Evolutionary conservation across 139 green algal genomes (phyloP), one percentile per base, ranked within the genome.

Genomic region (Chlorokybus atmophyticus): DNA sequence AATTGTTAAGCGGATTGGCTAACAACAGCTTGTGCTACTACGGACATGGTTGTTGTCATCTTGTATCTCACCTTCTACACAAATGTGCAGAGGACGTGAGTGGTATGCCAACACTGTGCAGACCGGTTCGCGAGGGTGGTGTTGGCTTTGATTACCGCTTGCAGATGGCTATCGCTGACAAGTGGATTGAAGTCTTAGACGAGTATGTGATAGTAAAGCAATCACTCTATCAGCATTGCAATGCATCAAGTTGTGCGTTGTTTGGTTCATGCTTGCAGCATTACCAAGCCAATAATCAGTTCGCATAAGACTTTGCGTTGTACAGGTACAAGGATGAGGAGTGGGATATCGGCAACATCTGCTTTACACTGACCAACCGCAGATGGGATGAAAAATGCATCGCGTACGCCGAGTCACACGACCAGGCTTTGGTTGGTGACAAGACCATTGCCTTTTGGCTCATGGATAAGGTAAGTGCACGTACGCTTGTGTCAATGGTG

Each of bases 371-470:
- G 40, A 93, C 83, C 66, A 98, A 98, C 82, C 68, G 84, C 32
- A 75, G 86, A 21, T 93, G 92, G 59, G 72, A 78, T 5, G 91
- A 98, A 74, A 68, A 80, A 29, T 94, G 84, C 57, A 79, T 99
- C 19, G 84, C 75, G 30, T 97, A 97, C 65, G 87, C 88, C 3
- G 89, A 97, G 80, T 83, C 60, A 2, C 88, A 96, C 73, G 88
- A 95, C 76, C 81, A 87, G 76, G 88, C 87, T 23, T 74, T 97
- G 32, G 88, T 95, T 49, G 88, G 88, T 26, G 87, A 95, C 75
- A 95, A 97, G 79, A 96, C 90, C 38, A 93, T 97, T 26, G 90
- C 90, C 29, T 97, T 98, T 75, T 95, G 90, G 88, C 80, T 97
- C 14, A 97, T 97, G 89, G 89, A 96, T 74, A 87, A 86, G 65